These are phyloP conservation scores for Naganishia randhawae DNA, from an alignment of 768 basidiomycete genomes.

Conservation along the genomic window DNA sequence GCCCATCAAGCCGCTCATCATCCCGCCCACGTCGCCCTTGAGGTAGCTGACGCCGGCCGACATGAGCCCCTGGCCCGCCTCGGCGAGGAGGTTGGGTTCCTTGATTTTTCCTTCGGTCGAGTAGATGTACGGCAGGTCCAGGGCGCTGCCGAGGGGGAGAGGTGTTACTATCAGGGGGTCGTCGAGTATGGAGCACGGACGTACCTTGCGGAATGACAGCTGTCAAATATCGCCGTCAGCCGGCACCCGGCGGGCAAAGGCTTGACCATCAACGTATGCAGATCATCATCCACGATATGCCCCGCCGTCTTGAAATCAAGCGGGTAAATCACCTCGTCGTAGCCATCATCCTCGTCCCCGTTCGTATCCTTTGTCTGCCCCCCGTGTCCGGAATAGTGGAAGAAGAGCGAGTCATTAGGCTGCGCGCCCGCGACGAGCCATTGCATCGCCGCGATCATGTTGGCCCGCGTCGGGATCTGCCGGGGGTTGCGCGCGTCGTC, in stretches of 20 bases:
- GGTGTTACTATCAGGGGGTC: background rate
- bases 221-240: slow-evolving; percentile 61
- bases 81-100: slow-evolving; percentile 81
- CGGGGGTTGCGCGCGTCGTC: slow-evolving; percentile 67
- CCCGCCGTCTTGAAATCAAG: slow-evolving; percentile 67
- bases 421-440: slow-evolving; percentile 82
- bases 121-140: slow-evolving; percentile 63
- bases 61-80: slow-evolving; percentile 82
- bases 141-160: slow-evolving; percentile 55
- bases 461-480: slow-evolving; percentile 68
- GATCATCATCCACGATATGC: slow-evolving; percentile 84
- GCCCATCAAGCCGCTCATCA: slow-evolving; percentile 68
- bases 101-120: slow-evolving; percentile 93
- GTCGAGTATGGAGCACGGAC: background rate
- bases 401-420: slow-evolving; percentile 55
- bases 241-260: slow-evolving; percentile 81
- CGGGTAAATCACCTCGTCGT: slow-evolving; percentile 66
- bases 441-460: slow-evolving; percentile 82
- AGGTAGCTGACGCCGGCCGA: slow-evolving; percentile 69
- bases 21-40: slow-evolving; percentile 70
- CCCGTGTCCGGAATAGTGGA: slow-evolving; percentile 75
- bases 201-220: slow-evolving; percentile 46
- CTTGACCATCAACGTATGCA: slow-evolving; percentile 70
- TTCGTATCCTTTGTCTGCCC: slow-evolving; percentile 74
- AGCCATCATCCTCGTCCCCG: slow-evolving; percentile 49